These are phyloP conservation scores for Pseudogymnoascus sp. DNA, from an alignment of 2,329 filamentous ascomycete genomes.

Conservation along the genomic window DNA sequence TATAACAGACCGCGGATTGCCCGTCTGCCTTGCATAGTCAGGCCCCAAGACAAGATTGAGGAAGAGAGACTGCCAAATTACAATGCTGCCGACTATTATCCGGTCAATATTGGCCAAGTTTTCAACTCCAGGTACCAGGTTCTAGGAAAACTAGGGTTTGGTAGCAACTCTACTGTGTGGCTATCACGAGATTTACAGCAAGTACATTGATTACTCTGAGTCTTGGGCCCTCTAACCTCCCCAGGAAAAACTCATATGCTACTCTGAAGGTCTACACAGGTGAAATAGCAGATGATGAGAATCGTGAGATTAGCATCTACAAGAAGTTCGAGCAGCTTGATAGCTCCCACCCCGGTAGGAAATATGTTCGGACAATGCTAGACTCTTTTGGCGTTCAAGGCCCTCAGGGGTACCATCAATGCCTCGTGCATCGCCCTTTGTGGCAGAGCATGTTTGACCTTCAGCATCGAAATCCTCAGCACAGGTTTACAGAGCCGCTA, in stretches of 20 bases:
- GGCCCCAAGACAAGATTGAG: background rate
- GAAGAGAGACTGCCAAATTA: background rate
- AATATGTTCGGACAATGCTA: conserved; percentile 29
- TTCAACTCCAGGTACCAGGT: conserved; percentile 22
- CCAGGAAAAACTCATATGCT: background rate
- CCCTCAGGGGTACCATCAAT: conserved; percentile 19
- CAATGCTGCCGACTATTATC: conserved; percentile 17
- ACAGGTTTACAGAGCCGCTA: conserved; percentile 16
- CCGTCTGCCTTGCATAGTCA: background rate
- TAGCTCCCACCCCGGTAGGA: conserved; percentile 27
- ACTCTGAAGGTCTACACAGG: background rate
- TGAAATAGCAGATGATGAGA: background rate
- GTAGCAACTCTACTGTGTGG: conserved; percentile 20
- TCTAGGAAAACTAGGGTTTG: conserved; percentile 21
- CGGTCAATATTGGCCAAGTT: conserved; percentile 20
- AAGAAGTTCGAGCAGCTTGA: background rate
- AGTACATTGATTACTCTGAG: background rate
- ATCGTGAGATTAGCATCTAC: background rate
- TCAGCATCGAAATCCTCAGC: conserved; percentile 11
- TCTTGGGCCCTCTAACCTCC: background rate
- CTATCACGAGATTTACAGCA: conserved; percentile 15
- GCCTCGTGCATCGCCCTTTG: conserved; percentile 23
- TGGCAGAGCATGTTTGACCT: conserved; percentile 19
- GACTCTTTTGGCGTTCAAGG: conserved; percentile 31
- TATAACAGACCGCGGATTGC: background rate